These are phyloP conservation scores for Prunus campanulata DNA, from an alignment of 306 rosid genomes.

Conservation along the genomic window DNA sequence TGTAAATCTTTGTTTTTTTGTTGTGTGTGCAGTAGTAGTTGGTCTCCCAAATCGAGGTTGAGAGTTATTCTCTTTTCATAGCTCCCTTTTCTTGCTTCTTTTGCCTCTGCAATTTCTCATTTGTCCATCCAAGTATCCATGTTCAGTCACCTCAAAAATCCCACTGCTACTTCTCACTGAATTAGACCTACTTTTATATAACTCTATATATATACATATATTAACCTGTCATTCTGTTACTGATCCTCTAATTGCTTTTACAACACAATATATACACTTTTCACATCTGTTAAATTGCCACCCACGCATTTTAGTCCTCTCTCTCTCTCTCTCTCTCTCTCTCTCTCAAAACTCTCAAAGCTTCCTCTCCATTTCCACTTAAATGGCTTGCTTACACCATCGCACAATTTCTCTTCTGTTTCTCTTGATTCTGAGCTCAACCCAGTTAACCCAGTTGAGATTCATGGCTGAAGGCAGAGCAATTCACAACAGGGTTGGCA, in stretches of 20 bases:
- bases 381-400: constrained; percentile 21
- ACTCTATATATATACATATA: background rate
- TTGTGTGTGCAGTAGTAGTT: background rate
- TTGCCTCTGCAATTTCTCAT: constrained; percentile 49
- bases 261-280: background rate
- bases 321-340: background rate
- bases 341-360: background rate
- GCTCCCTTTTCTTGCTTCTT: constrained; percentile 32
- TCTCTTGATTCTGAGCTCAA: constrained; percentile 56
- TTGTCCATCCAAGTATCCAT: constrained; percentile 52
- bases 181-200: background rate
- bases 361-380: background rate
- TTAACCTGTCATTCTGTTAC: constrained; percentile 26
- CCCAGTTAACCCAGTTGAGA: constrained; percentile 49
- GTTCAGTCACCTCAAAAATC: constrained; percentile 63
- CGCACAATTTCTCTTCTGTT: constrained; percentile 38
- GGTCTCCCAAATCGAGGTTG: constrained; percentile 51
- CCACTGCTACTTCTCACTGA: background rate
- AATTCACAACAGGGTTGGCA: constrained; percentile 29
- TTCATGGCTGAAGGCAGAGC: constrained; percentile 60
- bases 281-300: constrained; percentile 4
- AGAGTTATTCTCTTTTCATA: constrained; percentile 43
- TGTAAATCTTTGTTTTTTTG: background rate
- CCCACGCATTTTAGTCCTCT: constrained; percentile 1
- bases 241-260: constrained; percentile 16